Conservation (phyloP, 352 stramenopile species). For the Phytopythium sindhum region DNA sequence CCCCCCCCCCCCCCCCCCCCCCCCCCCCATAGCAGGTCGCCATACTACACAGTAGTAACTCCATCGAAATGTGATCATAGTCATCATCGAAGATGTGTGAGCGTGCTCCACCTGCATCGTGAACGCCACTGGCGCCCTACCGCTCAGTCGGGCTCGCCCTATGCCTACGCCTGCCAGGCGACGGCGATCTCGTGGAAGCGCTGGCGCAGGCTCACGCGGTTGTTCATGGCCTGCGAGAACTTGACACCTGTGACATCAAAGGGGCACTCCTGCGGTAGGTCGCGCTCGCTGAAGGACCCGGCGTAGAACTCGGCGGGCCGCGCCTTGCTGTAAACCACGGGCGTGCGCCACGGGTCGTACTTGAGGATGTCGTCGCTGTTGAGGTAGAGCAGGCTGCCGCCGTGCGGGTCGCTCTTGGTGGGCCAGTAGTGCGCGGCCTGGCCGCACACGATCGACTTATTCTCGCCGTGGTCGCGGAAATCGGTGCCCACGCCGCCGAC, state of each 20-base stretch:
- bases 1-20: no score
- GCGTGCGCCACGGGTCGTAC: conserved; percentile 35
- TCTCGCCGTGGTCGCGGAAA: conserved; percentile 22
- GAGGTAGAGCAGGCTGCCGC: conserved; percentile 47
- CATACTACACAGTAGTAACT: no score
- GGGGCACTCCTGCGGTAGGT: conserved; percentile 37
- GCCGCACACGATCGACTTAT: conserved; percentile 45
- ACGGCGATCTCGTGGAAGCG: conserved; percentile 13
- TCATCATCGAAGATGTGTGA: no score
- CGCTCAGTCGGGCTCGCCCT: neutral
- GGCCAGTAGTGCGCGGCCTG: conserved; percentile 58
- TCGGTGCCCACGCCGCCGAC: conserved; percentile 52
- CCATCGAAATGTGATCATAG: no score
- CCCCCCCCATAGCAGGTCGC: no score
- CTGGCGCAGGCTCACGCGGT: conserved; percentile 17
- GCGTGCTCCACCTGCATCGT: no score
- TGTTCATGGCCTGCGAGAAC: conserved; percentile 12
- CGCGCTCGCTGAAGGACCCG: conserved; percentile 30
- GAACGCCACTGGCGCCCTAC: no score
- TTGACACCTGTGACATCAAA: conserved; percentile 18
- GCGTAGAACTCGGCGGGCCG: conserved; percentile 44
- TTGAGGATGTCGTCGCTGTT: conserved; percentile 62
- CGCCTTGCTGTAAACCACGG: conserved; percentile 43
- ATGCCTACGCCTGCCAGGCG: conserved; percentile 5
- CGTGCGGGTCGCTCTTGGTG: conserved; percentile 14